These are phyloP conservation scores for Colletotrichum musae DNA, from an alignment of 2,329 filamentous ascomycete species.

Conservation along the genomic window DNA sequence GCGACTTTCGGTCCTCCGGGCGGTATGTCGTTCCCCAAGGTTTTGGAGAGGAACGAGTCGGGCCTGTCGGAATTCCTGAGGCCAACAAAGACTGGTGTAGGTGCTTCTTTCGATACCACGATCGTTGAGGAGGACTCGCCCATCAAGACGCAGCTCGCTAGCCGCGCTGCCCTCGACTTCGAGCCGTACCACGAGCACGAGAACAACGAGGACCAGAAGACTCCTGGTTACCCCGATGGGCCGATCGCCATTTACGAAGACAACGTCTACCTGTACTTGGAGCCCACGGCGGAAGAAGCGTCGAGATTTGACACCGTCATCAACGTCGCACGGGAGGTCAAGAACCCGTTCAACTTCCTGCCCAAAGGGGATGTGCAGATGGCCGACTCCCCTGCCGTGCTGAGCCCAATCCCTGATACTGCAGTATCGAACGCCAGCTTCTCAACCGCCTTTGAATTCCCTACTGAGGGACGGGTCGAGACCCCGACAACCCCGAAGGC, in stretches of 20 bases:
- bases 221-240: conserved; percentile 85
- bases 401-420: conserved; percentile 68
- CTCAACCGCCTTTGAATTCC: conserved; percentile 72
- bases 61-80: conserved; percentile 72
- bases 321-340: conserved; percentile 87
- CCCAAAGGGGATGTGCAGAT: conserved; percentile 48
- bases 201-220: conserved; percentile 84
- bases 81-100: conserved; percentile 62
- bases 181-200: conserved; percentile 77
- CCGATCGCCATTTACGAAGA: conserved; percentile 87
- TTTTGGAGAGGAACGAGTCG: conserved; percentile 72
- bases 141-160: conserved; percentile 74
- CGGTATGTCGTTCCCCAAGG: conserved; percentile 75
- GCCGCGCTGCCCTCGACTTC: conserved; percentile 68
- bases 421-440: conserved; percentile 71
- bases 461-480: conserved; percentile 55
- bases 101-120: conserved; percentile 55
- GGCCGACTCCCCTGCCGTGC: conserved; percentile 50
- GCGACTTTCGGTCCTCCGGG: conserved; percentile 73
- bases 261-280: conserved; percentile 83
- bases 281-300: conserved; percentile 84
- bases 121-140: conserved; percentile 71
- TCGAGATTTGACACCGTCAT: conserved; percentile 85
- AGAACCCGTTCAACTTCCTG: conserved; percentile 76
- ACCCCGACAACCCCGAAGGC: conserved; percentile 74